These are phyloP conservation scores for Umbelopsis sp. DNA, from an alignment of 192 early-diverging fungal species.

Conservation along the genomic window DNA sequence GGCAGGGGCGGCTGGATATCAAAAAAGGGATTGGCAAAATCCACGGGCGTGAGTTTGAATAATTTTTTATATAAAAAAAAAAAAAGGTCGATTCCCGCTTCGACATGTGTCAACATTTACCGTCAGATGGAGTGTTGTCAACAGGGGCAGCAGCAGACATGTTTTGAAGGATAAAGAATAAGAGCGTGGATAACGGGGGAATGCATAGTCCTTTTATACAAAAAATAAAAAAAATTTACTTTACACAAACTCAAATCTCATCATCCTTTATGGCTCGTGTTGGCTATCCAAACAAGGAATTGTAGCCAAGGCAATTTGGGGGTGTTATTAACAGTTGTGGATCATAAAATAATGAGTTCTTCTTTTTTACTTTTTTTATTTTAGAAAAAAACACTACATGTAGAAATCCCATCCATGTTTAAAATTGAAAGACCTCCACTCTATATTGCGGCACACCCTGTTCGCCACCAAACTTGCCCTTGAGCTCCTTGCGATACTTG, in stretches of 20 bases:
- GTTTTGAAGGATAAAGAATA: neutral
- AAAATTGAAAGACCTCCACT: conserved; percentile 54
- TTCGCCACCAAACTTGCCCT: conserved; percentile 48
- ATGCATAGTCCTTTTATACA: neutral
- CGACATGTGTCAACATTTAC: neutral
- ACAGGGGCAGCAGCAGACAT: conserved; percentile 5
- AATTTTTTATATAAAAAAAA: too few relatives aligned
- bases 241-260: conserved; percentile 17
- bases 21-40: neutral
- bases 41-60: conserved; percentile 2
- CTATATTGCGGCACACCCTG: conserved; percentile 51
- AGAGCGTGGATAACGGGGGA: neutral
- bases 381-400: too few relatives aligned
- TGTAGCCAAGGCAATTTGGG: neutral
- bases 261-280: neutral
- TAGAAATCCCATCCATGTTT: conserved; percentile 10
- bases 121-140: neutral
- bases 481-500: conserved; percentile 38
- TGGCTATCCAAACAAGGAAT: conserved; percentile 18
- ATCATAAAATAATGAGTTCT: too few relatives aligned
- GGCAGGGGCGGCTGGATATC: neutral
- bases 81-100: too few relatives aligned
- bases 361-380: neutral
- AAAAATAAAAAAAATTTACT: conserved; percentile 2
- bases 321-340: neutral